phyloP scores from a whole-genome alignment of 345 rosid species.

The Carallia brachiata region DNA sequence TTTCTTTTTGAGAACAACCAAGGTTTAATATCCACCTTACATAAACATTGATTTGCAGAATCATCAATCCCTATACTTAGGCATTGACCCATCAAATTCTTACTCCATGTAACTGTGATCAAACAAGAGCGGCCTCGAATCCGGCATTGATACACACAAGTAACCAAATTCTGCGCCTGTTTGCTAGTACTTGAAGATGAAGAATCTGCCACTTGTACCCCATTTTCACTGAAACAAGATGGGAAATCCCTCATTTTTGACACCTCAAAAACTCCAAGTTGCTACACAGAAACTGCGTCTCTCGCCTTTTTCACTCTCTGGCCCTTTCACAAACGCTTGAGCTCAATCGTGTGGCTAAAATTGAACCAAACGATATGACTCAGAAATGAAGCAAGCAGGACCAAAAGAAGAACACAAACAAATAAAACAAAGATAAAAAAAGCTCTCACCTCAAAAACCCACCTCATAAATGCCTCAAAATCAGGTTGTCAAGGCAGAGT shows the following conservation, averaged over 20 bases:
- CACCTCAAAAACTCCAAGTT: constrained; percentile 15
- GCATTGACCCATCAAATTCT: constrained; percentile 91
- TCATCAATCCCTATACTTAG: constrained; percentile 71
- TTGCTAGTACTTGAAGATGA: constrained; percentile 61
- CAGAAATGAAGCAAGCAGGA: constrained; percentile 7
- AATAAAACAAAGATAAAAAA: too few relatives aligned
- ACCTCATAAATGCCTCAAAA: constrained; percentile 31
- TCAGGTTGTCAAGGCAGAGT: constrained; percentile 25
- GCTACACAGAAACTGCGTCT: constrained; percentile 19
- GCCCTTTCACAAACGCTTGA: constrained; percentile 36
- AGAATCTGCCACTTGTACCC: constrained; percentile 81
- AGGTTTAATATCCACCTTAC: constrained; percentile 90
- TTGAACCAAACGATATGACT: constrained; percentile 9
- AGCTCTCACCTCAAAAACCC: constrained; percentile 33
- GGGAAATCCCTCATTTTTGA: constrained; percentile 86
- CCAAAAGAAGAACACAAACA: constrained; percentile 7
- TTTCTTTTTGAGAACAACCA: constrained; percentile 91
- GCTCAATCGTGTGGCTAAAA: constrained; percentile 37
- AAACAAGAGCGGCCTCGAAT: constrained; percentile 63
- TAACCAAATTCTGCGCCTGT: constrained; percentile 74
- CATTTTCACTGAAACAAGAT: constrained; percentile 93
- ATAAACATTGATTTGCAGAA: constrained; percentile 64
- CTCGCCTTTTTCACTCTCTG: not conserved
- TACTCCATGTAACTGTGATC: constrained; percentile 87
- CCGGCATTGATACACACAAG: constrained; percentile 69